Evolutionary conservation across 345 rosid species (phyloP).

Genomic region (Melaleuca alternifolia): DNA sequence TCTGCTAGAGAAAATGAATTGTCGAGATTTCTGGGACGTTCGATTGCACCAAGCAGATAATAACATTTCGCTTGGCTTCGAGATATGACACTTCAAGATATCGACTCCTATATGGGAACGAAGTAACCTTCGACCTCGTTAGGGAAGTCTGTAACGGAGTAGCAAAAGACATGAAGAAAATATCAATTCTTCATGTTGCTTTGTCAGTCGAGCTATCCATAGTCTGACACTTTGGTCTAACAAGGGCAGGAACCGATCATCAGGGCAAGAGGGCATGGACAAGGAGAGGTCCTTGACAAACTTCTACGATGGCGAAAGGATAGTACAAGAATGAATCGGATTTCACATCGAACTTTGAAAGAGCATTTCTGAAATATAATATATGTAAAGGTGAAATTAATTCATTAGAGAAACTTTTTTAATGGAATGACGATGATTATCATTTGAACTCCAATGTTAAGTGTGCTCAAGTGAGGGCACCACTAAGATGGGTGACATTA

Average conservation of each 20-base stretch:
- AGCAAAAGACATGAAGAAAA: background rate
- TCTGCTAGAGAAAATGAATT: background rate
- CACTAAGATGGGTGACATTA: background rate
- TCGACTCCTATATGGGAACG: background rate
- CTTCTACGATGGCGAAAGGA: background rate
- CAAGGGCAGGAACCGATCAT: background rate
- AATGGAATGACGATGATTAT: background rate
- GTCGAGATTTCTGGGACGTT: background rate
- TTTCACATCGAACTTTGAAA: rapidly evolving
- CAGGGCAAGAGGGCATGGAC: rapidly evolving
- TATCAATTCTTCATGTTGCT: background rate
- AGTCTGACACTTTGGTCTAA: background rate
- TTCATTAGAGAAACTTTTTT: background rate
- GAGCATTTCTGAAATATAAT: background rate
- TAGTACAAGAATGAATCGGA: background rate
- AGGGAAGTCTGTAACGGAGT: background rate
- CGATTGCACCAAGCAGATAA: background rate
- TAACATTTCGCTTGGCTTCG: background rate
- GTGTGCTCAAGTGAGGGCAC: too few species aligned
- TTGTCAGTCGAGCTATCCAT: background rate
- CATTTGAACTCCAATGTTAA: background rate
- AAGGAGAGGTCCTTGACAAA: background rate
- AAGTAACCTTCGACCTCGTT: background rate
- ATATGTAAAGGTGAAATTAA: background rate
- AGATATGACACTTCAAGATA: background rate